Conservation (phyloP, 768 basidiomycete genomes). For the Mycena alexandri region DNA sequence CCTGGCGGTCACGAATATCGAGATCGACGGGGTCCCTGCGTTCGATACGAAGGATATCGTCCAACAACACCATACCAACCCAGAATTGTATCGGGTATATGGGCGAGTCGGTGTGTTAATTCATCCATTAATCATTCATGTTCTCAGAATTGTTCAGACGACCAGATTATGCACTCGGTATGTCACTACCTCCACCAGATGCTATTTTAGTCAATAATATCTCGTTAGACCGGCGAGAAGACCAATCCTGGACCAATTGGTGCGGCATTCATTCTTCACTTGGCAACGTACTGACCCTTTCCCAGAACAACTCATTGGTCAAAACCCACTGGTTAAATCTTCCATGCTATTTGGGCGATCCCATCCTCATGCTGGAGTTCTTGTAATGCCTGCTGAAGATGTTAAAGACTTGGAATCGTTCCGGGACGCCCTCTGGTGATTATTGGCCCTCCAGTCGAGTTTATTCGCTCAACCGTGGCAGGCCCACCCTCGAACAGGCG, state of each 20-base stretch:
- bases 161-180: slow-evolving; percentile 28
- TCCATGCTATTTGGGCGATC: slow-evolving; percentile 15
- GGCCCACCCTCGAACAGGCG: slow-evolving; percentile 56
- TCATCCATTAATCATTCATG: not conserved
- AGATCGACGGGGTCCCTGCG: slow-evolving; percentile 16
- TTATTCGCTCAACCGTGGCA: slow-evolving; percentile 26
- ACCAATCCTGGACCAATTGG: slow-evolving; percentile 23
- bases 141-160: not conserved
- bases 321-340: slow-evolving; percentile 7
- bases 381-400: not conserved
- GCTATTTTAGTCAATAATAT: not conserved
- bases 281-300: not conserved
- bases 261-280: not conserved
- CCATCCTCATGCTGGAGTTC: slow-evolving; percentile 1
- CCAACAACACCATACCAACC: slow-evolving; percentile 5
- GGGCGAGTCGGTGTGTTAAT: slow-evolving; percentile 13
- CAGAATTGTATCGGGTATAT: slow-evolving; percentile 16
- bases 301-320: slow-evolving; percentile 11
- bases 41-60: slow-evolving; percentile 19
- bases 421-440: slow-evolving; percentile 43
- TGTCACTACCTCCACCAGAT: too few species aligned
- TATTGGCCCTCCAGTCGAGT: not conserved
- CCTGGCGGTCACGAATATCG: slow-evolving; percentile 7
- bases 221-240: slow-evolving; percentile 15
- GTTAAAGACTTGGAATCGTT: slow-evolving; percentile 19